These are phyloP conservation scores for Penicillium canescens DNA, from an alignment of 495 filamentous ascomycete species.

Conservation along the genomic window DNA sequence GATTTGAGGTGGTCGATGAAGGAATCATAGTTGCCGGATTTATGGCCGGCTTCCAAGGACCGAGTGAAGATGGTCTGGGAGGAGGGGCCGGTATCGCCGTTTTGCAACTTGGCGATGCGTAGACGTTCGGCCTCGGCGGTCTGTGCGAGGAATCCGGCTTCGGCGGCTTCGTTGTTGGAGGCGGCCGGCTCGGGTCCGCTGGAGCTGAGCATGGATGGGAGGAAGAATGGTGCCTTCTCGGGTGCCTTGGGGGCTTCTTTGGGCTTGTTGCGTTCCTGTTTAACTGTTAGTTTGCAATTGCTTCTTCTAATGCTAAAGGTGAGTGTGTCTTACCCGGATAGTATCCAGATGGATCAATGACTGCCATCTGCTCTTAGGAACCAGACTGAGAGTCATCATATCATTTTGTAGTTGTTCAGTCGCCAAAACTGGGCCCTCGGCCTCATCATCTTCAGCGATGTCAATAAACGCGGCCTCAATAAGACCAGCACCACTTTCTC, in stretches of 20 bases:
- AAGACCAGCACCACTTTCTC: conserved; percentile 71
- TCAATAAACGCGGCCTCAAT: conserved; percentile 71
- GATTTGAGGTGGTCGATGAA: conserved; percentile 77
- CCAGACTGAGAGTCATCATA: conserved; percentile 83
- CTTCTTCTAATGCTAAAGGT: not conserved
- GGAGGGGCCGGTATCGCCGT: conserved; percentile 22
- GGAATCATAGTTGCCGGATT: conserved; percentile 45
- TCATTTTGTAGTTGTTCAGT: conserved; percentile 76
- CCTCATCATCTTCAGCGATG: conserved; percentile 44
- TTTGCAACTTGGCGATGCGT: conserved; percentile 51
- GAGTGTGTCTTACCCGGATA: conserved; percentile 58
- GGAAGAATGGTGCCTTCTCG: conserved; percentile 94
- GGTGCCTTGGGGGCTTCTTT: conserved; percentile 87
- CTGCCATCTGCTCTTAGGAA: conserved; percentile 91
- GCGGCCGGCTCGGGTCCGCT: conserved; percentile 23
- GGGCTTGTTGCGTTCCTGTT: conserved; percentile 82
- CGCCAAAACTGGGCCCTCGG: conserved; percentile 48
- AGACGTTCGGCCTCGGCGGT: conserved; percentile 48
- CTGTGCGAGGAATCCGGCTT: conserved; percentile 38
- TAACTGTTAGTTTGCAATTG: conserved; percentile 10
- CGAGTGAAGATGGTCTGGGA: conserved; percentile 55
- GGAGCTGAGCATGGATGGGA: conserved; percentile 64
- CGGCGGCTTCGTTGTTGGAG: conserved; percentile 28
- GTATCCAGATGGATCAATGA: conserved; percentile 85
- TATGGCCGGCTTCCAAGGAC: conserved; percentile 46